Base-by-base conservation (phyloP, 176 grass and related monocot genomes). In the Carex cristatella region DNA sequence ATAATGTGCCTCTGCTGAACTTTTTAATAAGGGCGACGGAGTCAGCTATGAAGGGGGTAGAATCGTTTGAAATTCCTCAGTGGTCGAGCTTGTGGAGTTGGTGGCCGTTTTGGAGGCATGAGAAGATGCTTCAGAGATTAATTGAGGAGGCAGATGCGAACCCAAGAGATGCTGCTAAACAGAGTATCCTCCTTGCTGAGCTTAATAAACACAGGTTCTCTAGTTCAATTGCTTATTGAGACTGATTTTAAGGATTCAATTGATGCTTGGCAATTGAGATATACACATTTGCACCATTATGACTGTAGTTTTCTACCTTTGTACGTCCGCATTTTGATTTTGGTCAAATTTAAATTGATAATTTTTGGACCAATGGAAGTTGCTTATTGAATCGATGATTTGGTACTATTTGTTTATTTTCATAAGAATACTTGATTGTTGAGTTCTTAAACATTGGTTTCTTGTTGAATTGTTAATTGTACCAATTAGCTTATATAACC, bases 81-180 rank as follows among this genome's bases (percentile, higher is more conserved):
- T 98, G 92, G 92, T 75, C 95, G 83, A 87, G 88, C 65, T 94
- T 91, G 93, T 99, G 93, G 96, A 87, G 88, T 69, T 94, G 93
- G 93, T 99, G 93, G 96, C 93, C 96, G 11, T 99, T 99, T 64
- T 94, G 93, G 93, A 83, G 79, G 54, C 28, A 89, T 70, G 91
- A 94, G 71, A 88, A 91, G 48, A 89, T 87, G 10, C 79, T 99
- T 57, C 89, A 92, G 71, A 76, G 69, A 13, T 75, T 99, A 27
- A 91, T 99, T 44, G 93, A 94, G 30, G 97, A 96, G 4, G 97
- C 97, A 1, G 97, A 99, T 89, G 91, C 97, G 2, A 84, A 99
- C 37, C 97, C 97, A 42, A 90, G 66, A 73, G 93, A 99, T 80
- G 87, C 86, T 2, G 84, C 84, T 64, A 94, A 94, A 86, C 91